These are phyloP conservation scores for Oryza meyeriana DNA, from an alignment of 176 grass and related monocot genomes.

Conservation along the genomic window DNA sequence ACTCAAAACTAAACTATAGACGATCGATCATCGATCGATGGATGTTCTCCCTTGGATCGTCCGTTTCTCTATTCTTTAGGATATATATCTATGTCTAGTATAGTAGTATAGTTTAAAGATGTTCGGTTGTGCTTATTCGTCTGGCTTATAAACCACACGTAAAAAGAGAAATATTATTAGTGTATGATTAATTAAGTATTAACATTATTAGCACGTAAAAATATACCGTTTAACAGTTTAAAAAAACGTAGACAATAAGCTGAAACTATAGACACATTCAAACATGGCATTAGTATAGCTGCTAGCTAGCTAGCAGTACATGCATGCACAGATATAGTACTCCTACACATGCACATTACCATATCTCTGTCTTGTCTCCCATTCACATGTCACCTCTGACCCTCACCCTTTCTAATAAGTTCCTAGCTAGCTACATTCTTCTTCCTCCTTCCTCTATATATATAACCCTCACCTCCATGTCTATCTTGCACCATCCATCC, in stretches of 20 bases:
- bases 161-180: too few relatives aligned
- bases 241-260: too few relatives aligned
- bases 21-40: neutral
- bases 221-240: too few relatives aligned
- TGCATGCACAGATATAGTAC: neutral
- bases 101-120: too few relatives aligned
- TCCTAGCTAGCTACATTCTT: neutral
- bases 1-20: constrained; percentile 1
- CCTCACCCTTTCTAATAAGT: neutral
- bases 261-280: too few relatives aligned
- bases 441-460: constrained; percentile 49
- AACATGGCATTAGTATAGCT: neutral
- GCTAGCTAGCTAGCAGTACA: neutral
- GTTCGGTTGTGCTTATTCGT: too few relatives aligned
- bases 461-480: constrained; percentile 29
- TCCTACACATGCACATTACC: neutral
- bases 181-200: too few relatives aligned
- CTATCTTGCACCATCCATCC: constrained; percentile 35
- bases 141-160: too few relatives aligned
- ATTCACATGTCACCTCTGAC: constrained; percentile 41
- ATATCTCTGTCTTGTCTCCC: constrained; percentile 18
- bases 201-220: too few relatives aligned
- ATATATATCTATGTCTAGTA: neutral
- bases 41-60: too few relatives aligned
- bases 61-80: neutral